Evolutionary conservation across 331 rosid species (phyloP).

Genomic region (Rhamnella rubrinervis): DNA sequence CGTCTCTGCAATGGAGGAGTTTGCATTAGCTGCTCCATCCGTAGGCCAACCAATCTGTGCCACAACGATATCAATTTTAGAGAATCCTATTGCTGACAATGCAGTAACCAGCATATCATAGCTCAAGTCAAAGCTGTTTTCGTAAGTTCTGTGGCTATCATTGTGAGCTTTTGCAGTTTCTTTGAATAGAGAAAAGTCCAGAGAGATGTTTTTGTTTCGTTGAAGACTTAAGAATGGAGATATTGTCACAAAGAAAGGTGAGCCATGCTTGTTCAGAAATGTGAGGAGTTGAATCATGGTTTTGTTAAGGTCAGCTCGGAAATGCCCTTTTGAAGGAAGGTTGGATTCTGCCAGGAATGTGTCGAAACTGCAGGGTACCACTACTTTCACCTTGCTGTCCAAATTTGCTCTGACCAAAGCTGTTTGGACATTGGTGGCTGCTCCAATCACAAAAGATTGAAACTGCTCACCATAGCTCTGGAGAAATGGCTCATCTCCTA

Average conservation of each 20-base stretch:
- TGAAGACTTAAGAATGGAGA: constrained; percentile 60
- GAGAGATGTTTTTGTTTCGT: constrained; percentile 70
- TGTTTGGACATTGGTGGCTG: constrained; percentile 68
- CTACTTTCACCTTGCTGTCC: constrained; percentile 70
- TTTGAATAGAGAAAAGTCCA: constrained; percentile 68
- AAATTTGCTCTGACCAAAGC: constrained; percentile 64
- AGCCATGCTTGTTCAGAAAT: constrained; percentile 61
- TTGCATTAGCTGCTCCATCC: constrained; percentile 77
- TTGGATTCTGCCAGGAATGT: constrained; percentile 60
- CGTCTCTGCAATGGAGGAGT: constrained; percentile 57
- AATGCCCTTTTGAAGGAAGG: constrained; percentile 60
- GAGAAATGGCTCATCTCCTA: constrained; percentile 89
- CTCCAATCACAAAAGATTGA: constrained; percentile 70
- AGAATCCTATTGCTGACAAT: constrained; percentile 58
- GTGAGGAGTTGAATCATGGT: constrained; percentile 77
- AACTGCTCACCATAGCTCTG: constrained; percentile 69
- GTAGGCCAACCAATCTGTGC: constrained; percentile 97
- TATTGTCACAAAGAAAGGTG: constrained; percentile 80
- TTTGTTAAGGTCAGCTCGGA: constrained; percentile 73
- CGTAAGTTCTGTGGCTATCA: constrained; percentile 58
- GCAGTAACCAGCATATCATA: constrained; percentile 62
- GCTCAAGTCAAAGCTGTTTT: constrained; percentile 74
- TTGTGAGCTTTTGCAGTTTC: constrained; percentile 58
- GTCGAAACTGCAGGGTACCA: constrained; percentile 90
- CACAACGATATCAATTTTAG: constrained; percentile 61